Base-by-base conservation (phyloP, 106 monocot genomes). In the Apostasia ramifera region DNA sequence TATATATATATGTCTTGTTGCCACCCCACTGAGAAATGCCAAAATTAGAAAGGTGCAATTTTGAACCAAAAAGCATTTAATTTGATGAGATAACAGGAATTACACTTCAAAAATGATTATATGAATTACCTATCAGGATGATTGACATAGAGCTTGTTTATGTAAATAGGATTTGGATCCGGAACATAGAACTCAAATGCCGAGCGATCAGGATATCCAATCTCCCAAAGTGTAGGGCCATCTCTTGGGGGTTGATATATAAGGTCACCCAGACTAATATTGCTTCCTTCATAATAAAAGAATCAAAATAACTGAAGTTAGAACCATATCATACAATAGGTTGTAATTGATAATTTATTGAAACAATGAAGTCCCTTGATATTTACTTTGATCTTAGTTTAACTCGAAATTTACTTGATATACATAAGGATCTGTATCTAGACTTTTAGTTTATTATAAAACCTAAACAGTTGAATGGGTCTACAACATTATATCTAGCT, bases 171-270 rank as follows among this genome's bases (percentile, higher is more conserved):
- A 26, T 81, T 74, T 58, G 92, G 86, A 66, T 93, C 88, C 4
- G 92, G 92, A 44, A 88, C 56, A 57, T 71, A 88, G 69, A 92
- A 92, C 68, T 92, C 92, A 11, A 66, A 78, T 50, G 92, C 88
- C 44, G 83, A 74, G 43, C 92, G 77, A 40, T 92, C 88, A 11
- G 88, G 88, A 38, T 89, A 66, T 46, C 92, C 92, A 2, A 93
- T 92, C 59, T 92, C 92, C 92, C 92, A 92, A n/a, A 92, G 53
- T 1, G 92, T 92, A 13, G 85, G 88, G 13, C 88, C 92, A 64
- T 83, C 88, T 79, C 92, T 85, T 67, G 92, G 92, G 40, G 88
- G 83, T 59, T 83, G 69, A 71, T 81, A 86, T 7, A 85, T 59
- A 62, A 92, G 70, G 44, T 92, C 85, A 49, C 83, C 79, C 48